Evolutionary conservation across 2,329 filamentous ascomycete species (phyloP), one percentile per base, ranked within the genome.

Genomic region (Fusarium sp.): DNA sequence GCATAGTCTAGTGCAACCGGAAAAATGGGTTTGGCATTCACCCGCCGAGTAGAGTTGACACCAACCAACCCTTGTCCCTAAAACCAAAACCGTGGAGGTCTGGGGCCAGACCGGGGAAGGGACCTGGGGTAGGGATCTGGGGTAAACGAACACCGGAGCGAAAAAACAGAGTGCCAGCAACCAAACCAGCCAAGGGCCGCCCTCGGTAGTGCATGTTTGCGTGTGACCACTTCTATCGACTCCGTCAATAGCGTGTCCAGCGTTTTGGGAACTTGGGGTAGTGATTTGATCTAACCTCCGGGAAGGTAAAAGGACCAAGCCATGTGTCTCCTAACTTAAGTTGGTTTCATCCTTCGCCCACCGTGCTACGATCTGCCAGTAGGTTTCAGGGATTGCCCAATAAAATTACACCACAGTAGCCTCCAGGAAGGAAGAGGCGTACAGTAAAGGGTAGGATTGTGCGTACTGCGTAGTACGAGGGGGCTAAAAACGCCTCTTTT

Each of bases 1-100:
- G 65, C 34, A 12, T 30, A 67, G 45, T 32, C 16, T 69, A 72
- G 68, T 45, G 69, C 53, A 75, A 56, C 60, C 69, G 75, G 74
- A n/a, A 76, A 75, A 77, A 77, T 66, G 44, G 47, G 40, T 16
- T 51, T 43, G 29, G 24, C 32, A 69, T 75, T 78, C 70, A 76
- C 62, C 75, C 75, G 58, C 64, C 58, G 67, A 69, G 70, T 30
- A 51, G 40, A 40, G 34, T 66, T n/a, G 41, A 41, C 47, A 41
- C 22, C 20, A 22, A 48, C 53, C 20, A 63, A 53, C 56, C 51
- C 48, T 57, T 66, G 41, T 52, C 24, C 48, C 56, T 20, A 38
- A 12, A 38, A 18, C 72, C 57, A 55, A 70, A 71, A 74, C 69
- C 67, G 60, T 61, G 70, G 70, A 74, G 69, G 27, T 45, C 54